Evolutionary conservation across 169 alveolate genomes (phyloP).

Genomic region (Miamiensis avidus): DNA sequence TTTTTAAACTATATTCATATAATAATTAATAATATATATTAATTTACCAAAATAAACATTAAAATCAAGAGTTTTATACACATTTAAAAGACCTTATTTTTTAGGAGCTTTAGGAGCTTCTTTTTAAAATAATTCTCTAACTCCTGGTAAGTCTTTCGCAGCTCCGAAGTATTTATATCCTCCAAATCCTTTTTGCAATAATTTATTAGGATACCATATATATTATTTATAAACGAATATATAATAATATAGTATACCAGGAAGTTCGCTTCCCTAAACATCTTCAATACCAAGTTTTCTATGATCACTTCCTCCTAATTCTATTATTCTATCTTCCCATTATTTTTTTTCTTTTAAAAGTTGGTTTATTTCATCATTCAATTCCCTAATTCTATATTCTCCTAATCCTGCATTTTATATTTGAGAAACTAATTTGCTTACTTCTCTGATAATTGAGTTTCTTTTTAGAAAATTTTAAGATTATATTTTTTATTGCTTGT

Average conservation of each 20-base stretch:
- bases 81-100: conserved; percentile 30
- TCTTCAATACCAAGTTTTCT: conserved; percentile 62
- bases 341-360: conserved; percentile 86
- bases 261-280: conserved; percentile 65
- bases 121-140: conserved; percentile 88
- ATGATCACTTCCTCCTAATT: conserved; percentile 91
- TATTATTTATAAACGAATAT: not conserved
- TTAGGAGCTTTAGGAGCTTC: conserved; percentile 75
- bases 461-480: conserved; percentile 14
- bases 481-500: too few relatives aligned
- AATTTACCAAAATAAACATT: conserved; percentile 48
- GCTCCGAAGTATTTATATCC: conserved; percentile 96
- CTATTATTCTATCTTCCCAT: conserved; percentile 93
- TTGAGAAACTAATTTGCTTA: conserved; percentile 84
- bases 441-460: conserved; percentile 74
- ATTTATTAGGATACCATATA: not conserved
- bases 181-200: conserved; percentile 77
- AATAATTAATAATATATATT: too few relatives aligned
- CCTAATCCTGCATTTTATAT: conserved; percentile 94
- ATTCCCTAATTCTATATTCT: conserved; percentile 91
- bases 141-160: conserved; percentile 95
- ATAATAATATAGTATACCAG: conserved; percentile 30
- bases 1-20: too few relatives aligned
- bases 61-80: conserved; percentile 33
- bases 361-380: conserved; percentile 94